Evolutionary conservation across 805 yeast species (phyloP), one percentile per base, ranked within the genome.

Genomic region (Saccharomycopsis guyanensis): DNA sequence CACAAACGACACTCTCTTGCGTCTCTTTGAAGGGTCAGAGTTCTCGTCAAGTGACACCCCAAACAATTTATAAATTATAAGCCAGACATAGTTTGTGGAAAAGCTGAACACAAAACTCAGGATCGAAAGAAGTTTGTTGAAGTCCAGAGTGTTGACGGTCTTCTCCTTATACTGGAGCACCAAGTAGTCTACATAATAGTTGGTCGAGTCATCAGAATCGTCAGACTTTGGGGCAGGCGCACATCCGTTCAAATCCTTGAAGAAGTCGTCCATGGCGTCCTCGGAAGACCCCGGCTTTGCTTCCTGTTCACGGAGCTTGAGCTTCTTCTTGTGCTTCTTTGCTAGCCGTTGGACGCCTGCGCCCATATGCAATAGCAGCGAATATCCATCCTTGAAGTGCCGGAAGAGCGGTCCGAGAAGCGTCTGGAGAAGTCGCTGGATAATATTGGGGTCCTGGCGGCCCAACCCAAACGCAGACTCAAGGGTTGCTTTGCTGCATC

Each of bases 101-200:
- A 40, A 42, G 10, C 38, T 40, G 15, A 43, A 27, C 18, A 33
- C 19, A 33, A 40, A 47, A 4, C 32, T 35, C 8, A 43, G 18
- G 3, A 43, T 15, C 5, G 45, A 39, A 12, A 50, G 38, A n/a
- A 27, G 29, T 25, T 19, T 27, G 37, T 50, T 50, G 27, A 50
- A 39, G 5, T 37, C 36, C 42, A 38, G 42, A 7, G 43, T 23
- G 4, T 23, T 19, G n/a, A 24, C 24, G 4, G 42, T 15, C 15
- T 37, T 35, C 32, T 50, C 53, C 36, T 41, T 50, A 23, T 40
- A 50, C 29, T 31, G 43, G 4, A 24, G 38, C 20, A 47, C 19
- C 18, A 46, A 46, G n/a, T 41, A 40, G 5, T 50, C 53, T 2
- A 50, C 48, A 40, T 46, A 50, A 10, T 36, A 32, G 36, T 49